These are phyloP conservation scores for Cyberlindnera saturnus DNA, from an alignment of 805 yeast species.

Conservation along the genomic window DNA sequence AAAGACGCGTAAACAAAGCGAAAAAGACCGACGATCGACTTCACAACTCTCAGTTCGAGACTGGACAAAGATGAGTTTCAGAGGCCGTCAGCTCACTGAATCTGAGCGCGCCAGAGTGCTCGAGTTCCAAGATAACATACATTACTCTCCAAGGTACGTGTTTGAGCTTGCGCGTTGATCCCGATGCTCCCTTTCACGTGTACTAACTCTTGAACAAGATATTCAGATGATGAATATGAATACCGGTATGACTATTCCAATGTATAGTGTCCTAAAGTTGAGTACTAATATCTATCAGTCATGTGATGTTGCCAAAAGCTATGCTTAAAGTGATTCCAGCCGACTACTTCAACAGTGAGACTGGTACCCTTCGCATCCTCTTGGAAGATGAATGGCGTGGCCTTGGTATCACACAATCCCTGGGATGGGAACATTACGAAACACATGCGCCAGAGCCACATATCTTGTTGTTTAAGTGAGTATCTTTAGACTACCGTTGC, in stretches of 20 bases:
- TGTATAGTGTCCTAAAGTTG: not conserved
- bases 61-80: constrained; percentile 25
- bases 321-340: constrained; percentile 92
- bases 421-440: constrained; percentile 98
- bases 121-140: constrained; percentile 90
- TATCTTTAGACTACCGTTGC: not conserved
- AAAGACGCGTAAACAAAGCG: too few species aligned
- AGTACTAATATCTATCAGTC: constrained; percentile 37
- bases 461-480: constrained; percentile 70
- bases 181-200: not conserved
- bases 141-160: constrained; percentile 71
- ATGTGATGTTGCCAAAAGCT: constrained; percentile 93
- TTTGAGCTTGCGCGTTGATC: too few species aligned
- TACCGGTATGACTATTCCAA: constrained; percentile 42
- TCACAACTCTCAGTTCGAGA: too few species aligned
- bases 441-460: constrained; percentile 99
- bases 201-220: constrained; percentile 34
- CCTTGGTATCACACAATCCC: constrained; percentile 90
- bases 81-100: constrained; percentile 70
- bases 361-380: constrained; percentile 87
- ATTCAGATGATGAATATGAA: constrained; percentile 87
- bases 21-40: too few species aligned
- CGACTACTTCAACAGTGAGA: constrained; percentile 88
- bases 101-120: constrained; percentile 79
- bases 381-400: constrained; percentile 99